A percentile compares a stretch with the other conserved stretches of the same genome.
These are phyloP conservation scores for Saccharomycopsis sp. DNA, from an alignment of 805 yeast genomes.

Conservation along the genomic window DNA sequence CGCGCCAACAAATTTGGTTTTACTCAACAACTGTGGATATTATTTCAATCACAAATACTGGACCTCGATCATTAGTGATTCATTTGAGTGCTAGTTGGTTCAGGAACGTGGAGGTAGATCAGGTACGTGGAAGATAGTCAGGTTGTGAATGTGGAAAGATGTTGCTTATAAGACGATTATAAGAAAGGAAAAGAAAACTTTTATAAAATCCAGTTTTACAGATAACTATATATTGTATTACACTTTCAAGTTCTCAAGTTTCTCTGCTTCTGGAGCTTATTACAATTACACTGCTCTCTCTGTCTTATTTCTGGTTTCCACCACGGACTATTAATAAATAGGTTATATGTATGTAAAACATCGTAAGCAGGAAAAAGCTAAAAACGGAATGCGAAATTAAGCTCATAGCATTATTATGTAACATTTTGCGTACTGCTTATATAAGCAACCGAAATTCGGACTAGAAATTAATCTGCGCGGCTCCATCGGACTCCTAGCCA, in stretches of 20 bases:
- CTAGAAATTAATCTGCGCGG: neutral
- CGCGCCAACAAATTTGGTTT: neutral
- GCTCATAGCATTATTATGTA: neutral
- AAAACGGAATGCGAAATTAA: constrained; percentile 3
- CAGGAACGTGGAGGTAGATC: neutral
- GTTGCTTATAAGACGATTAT: neutral
- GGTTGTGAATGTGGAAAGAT: neutral
- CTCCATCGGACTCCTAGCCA: constrained; percentile 1
- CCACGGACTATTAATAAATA: neutral
- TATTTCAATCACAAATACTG: neutral
- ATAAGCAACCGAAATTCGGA: neutral
- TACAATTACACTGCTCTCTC: neutral
- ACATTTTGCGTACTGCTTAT: neutral
- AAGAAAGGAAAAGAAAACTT: neutral
- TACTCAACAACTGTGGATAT: neutral
- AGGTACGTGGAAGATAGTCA: neutral
- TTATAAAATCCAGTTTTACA: neutral
- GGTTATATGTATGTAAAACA: neutral
- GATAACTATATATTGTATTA: neutral
- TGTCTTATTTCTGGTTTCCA: neutral
- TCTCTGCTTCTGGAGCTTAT: neutral
- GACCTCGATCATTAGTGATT: neutral
- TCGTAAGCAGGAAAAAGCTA: neutral
- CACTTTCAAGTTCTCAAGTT: neutral
- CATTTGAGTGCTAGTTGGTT: neutral